phyloP scores from a whole-genome alignment of 371 early-diverging fungal species.

The Parasitella parasitica region DNA sequence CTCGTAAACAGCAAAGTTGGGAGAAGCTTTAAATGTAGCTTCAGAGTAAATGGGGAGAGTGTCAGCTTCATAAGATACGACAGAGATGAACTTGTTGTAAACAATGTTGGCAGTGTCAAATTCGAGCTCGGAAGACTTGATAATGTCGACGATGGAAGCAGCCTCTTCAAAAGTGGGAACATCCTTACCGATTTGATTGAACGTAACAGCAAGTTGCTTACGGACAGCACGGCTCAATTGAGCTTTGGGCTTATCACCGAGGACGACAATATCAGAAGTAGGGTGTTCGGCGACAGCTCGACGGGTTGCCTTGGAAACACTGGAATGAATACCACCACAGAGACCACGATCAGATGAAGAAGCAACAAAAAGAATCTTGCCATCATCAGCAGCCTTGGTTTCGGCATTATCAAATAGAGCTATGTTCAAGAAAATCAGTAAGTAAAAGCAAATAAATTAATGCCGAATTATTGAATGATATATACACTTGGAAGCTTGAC shows the following conservation, averaged over 20 bases:
- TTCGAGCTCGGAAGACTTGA: constrained; percentile 64
- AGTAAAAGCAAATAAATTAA: background rate
- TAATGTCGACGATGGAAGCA: constrained; percentile 76
- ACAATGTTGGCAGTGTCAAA: constrained; percentile 79
- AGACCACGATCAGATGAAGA: constrained; percentile 97
- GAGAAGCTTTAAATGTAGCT: constrained; percentile 76
- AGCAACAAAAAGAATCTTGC: constrained; percentile 72
- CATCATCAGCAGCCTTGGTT: constrained; percentile 59
- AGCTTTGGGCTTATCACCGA: constrained; percentile 95
- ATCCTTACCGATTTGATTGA: constrained; percentile 92
- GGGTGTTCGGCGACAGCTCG: constrained; percentile 58
- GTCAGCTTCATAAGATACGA: constrained; percentile 90
- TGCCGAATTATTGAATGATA: background rate
- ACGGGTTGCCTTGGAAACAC: constrained; percentile 87
- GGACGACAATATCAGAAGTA: constrained; percentile 63
- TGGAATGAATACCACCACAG: constrained; percentile 98
- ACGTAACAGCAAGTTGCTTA: constrained; percentile 72
- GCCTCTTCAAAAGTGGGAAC: constrained; percentile 91
- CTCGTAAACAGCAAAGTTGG: constrained; percentile 91
- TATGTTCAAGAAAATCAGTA: constrained; percentile 24
- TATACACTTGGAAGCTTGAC: constrained; percentile 72
- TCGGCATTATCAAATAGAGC: constrained; percentile 83
- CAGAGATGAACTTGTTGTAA: constrained; percentile 94
- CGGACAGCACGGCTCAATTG: constrained; percentile 83
- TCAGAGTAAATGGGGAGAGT: constrained; percentile 66